Percentiles rank a stretch among this genome's conserved stretches.
phyloP scores from a whole-genome alignment of 192 early-diverging fungal genomes.

The Backusella westeae region DNA sequence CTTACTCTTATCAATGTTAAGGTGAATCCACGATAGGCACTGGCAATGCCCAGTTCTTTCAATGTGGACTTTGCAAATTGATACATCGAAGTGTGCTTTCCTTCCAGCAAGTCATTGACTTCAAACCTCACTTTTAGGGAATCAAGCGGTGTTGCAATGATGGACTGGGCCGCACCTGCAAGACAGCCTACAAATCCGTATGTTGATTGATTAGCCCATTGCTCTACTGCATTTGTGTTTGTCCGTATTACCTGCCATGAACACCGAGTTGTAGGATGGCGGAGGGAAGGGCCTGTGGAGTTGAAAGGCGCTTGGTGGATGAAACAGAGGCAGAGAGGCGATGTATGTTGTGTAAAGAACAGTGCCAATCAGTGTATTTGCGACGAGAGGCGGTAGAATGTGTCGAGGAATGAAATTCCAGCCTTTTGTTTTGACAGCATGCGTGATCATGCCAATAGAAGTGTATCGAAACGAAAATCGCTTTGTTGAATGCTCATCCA shows the following conservation, averaged over 20 bases:
- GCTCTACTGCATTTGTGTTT: not conserved
- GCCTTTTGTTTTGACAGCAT: constrained; percentile 66
- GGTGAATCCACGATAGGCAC: constrained; percentile 54
- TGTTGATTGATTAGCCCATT: not conserved
- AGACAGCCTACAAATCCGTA: constrained; percentile 42
- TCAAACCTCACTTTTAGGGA: constrained; percentile 74
- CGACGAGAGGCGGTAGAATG: constrained; percentile 68
- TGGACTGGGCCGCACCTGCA: constrained; percentile 72
- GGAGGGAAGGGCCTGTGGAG: constrained; percentile 45
- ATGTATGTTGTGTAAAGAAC: constrained; percentile 79
- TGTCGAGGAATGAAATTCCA: constrained; percentile 69
- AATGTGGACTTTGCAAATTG: constrained; percentile 59
- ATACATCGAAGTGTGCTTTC: constrained; percentile 68
- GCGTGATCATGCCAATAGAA: constrained; percentile 68
- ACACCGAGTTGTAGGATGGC: constrained; percentile 50
- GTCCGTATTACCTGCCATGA: constrained; percentile 39
- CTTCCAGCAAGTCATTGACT: constrained; percentile 66
- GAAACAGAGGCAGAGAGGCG: constrained; percentile 50
- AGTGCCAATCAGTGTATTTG: constrained; percentile 73
- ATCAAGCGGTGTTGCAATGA: constrained; percentile 73
- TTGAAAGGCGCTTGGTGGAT: constrained; percentile 44
- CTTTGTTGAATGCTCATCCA: constrained; percentile 29
- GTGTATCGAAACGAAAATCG: constrained; percentile 60
- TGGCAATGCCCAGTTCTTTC: constrained; percentile 51
- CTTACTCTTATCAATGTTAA: constrained; percentile 50